These are phyloP conservation scores for Kandelia obovata DNA, from an alignment of 345 rosid species.

Conservation along the genomic window DNA sequence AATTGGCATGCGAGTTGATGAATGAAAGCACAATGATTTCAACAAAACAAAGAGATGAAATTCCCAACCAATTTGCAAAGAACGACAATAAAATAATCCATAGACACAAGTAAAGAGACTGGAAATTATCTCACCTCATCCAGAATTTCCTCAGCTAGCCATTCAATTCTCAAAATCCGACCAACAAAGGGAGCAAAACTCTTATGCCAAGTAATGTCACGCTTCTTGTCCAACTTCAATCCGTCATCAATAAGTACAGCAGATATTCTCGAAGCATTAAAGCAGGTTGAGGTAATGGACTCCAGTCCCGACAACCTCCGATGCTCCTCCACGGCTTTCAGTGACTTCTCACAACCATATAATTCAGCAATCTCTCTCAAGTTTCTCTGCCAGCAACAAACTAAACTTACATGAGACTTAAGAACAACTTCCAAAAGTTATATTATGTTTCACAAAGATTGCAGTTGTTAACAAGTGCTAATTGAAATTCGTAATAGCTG, in stretches of 20 bases:
- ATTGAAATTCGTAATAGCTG: background rate
- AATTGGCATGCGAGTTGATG: background rate
- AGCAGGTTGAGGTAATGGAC: constrained; percentile 55
- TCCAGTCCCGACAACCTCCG: constrained; percentile 56
- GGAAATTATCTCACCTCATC: constrained; percentile 41
- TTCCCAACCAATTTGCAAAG: background rate
- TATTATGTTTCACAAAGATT: background rate
- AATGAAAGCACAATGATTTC: background rate
- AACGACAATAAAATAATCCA: background rate
- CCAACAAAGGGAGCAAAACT: constrained; percentile 63
- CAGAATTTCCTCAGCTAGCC: constrained; percentile 76
- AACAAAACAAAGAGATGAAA: background rate
- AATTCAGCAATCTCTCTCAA: constrained; percentile 69
- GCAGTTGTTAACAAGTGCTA: background rate
- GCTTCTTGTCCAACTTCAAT: constrained; percentile 67
- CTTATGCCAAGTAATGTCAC: constrained; percentile 66
- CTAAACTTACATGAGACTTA: no score
- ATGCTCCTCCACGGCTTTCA: constrained; percentile 60
- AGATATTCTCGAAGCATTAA: constrained; percentile 69
- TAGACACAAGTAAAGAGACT: background rate
- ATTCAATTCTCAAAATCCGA: constrained; percentile 74
- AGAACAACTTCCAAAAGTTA: background rate
- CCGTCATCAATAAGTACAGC: constrained; percentile 90
- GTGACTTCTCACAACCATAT: constrained; percentile 58
- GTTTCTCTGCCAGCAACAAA: constrained; percentile 51